A percentile compares a stretch with the other conserved stretches of the same genome.
These are phyloP conservation scores for Leccinum griseonigrum DNA, from an alignment of 1,284 basidiomycete genomes.

Conservation along the genomic window DNA sequence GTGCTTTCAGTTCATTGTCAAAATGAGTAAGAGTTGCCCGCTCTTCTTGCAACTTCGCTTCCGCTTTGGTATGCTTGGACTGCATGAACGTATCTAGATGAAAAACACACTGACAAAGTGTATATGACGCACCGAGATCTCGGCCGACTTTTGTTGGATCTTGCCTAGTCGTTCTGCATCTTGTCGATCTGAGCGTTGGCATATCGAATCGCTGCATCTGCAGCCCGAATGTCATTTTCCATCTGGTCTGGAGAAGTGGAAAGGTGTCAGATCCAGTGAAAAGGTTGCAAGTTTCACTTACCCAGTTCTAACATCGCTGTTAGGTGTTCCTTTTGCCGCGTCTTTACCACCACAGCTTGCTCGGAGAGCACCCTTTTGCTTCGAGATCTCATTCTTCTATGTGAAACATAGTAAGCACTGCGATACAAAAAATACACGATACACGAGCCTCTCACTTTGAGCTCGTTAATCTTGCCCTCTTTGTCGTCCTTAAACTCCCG, in stretches of 20 bases:
- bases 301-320: slow-evolving; percentile 85
- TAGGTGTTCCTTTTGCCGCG: slow-evolving; percentile 86
- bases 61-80: slow-evolving; percentile 61
- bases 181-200: slow-evolving; percentile 58
- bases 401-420: slow-evolving; percentile 9
- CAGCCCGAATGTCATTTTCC: slow-evolving; percentile 71
- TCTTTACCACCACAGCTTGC: slow-evolving; percentile 80
- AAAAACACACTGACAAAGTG: not conserved
- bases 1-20: slow-evolving; percentile 82
- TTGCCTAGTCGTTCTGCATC: slow-evolving; percentile 64
- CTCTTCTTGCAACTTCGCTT: slow-evolving; percentile 77
- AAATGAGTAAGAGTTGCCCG: slow-evolving; percentile 84
- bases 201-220: slow-evolving; percentile 59
- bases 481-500: slow-evolving; percentile 98
- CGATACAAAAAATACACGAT: not conserved
- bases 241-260: slow-evolving; percentile 65
- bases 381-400: slow-evolving; percentile 63
- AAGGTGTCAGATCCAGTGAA: not conserved
- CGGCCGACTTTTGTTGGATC: slow-evolving; percentile 51
- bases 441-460: slow-evolving; percentile 60
- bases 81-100: slow-evolving; percentile 28
- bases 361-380: slow-evolving; percentile 82
- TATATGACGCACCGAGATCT: slow-evolving; percentile 46
- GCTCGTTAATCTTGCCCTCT: slow-evolving; percentile 92
- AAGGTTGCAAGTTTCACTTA: slow-evolving; percentile 35